Evolutionary conservation across 2,329 filamentous ascomycete genomes (phyloP), one percentile per base, ranked within the genome.

Genomic region (Beauveria asiatica): DNA sequence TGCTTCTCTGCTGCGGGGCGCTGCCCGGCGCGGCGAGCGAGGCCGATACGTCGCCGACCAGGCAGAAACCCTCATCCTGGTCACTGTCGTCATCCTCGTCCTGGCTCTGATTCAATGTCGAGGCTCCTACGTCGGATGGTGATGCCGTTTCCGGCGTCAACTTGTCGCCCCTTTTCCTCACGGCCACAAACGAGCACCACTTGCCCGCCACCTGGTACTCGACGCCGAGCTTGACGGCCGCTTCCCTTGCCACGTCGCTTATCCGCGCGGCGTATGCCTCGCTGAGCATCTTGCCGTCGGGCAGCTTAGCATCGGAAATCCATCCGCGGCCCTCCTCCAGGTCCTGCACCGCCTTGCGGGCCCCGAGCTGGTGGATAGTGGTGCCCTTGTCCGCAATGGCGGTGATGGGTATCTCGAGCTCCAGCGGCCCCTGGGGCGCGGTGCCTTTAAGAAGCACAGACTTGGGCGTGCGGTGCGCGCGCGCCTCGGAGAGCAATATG

Each of bases 151-250:
- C 25, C 13, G 10, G 19, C 3, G 17, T 2, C 8, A 19, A 37
- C 19, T 19, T 56, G 6, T 37, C 17, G 55, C 33, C 52, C 13
- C 37, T 23, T 21, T 48, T 59, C 23, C 49, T 52, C 1, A 88
- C 77, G 2, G 88, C 88, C 3, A 91, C 83, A 63, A 91, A 92
- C 0, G 86, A 89, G 66, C 84, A 88, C 81, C 84, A 89, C 67
- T 86, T 88, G 1, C 86, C 83, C 2, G 79, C 82, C 9, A 91
- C 81, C 65, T 89, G 86, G 66, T 83, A 89, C 60, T 79, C 76
- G 13, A 85, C 78, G 0, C 88, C 87, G 0, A 91, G 75, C 0
- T 82, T 75, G 1, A 90, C 84, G 9, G 81, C 86, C 67, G 91
- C 87, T 1, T 80, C 78, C 68, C 87, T 80, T 0, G 85, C 80